phyloP scores from a whole-genome alignment of 495 filamentous ascomycete species.

The Penicillium goetzii region DNA sequence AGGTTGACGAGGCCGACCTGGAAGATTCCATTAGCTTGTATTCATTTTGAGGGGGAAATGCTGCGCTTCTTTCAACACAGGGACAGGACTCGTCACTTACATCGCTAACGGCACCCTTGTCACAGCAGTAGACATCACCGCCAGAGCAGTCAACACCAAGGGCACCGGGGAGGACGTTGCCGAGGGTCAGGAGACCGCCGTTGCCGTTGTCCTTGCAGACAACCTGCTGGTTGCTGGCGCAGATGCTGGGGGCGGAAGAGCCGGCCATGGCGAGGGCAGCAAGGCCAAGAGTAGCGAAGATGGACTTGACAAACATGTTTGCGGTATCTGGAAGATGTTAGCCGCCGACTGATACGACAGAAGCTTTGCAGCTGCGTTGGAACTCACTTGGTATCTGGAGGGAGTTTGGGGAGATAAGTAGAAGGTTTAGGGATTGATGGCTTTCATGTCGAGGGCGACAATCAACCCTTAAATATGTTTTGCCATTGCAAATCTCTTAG shows the following conservation, averaged over 20 bases:
- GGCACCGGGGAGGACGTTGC: conserved; percentile 16
- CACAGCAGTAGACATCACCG: conserved; percentile 22
- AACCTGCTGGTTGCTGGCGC: conserved; percentile 15
- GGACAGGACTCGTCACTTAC: neutral
- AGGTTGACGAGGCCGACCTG: conserved; percentile 13
- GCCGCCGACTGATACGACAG: no score
- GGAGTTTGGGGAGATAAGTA: neutral
- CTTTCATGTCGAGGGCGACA: neutral
- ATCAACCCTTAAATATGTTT: neutral
- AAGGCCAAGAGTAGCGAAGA: conserved; percentile 8
- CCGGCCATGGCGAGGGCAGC: conserved; percentile 9
- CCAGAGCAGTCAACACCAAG: conserved; percentile 13
- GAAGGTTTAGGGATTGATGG: neutral
- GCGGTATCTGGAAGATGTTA: neutral
- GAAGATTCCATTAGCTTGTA: neutral
- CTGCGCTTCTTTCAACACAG: neutral
- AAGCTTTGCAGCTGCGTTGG: neutral
- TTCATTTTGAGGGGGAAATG: neutral
- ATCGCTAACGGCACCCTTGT: neutral
- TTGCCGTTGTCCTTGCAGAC: conserved; percentile 17
- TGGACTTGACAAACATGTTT: conserved; percentile 13
- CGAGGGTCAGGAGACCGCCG: conserved; percentile 14
- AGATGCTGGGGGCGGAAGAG: neutral
- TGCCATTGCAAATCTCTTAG: neutral
- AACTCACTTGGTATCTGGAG: neutral